These are phyloP conservation scores for Nicotiana rustica DNA, from an alignment of 305 asterid genomes.

Conservation along the genomic window DNA sequence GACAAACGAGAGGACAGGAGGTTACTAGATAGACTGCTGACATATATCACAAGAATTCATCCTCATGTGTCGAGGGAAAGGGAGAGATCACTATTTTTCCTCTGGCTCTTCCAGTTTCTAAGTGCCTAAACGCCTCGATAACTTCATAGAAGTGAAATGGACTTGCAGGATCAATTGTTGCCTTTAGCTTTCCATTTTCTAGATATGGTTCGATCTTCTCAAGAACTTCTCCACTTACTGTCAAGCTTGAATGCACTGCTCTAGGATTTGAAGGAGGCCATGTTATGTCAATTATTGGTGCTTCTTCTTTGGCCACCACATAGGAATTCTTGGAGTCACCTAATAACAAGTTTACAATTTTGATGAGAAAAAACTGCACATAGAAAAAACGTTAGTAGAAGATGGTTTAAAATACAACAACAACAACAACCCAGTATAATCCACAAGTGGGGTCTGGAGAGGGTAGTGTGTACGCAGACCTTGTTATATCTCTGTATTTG, in stretches of 20 bases:
- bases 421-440: too few relatives aligned
- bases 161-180: constrained; percentile 64
- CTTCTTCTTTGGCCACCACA: constrained; percentile 59
- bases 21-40: background rate
- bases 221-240: constrained; percentile 61
- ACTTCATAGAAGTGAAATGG: constrained; percentile 54
- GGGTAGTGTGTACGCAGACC: too few relatives aligned
- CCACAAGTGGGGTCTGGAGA: too few relatives aligned
- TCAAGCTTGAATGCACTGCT: constrained; percentile 60
- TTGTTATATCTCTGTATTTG: too few relatives aligned
- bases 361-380: background rate
- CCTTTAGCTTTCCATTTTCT: constrained; percentile 59
- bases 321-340: constrained; percentile 62
- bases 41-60: background rate
- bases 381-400: background rate
- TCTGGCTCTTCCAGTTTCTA: constrained; percentile 75
- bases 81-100: constrained; percentile 63
- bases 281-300: constrained; percentile 63
- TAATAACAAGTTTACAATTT: constrained; percentile 31
- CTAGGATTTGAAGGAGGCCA: constrained; percentile 74
- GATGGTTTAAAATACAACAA: too few relatives aligned
- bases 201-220: constrained; percentile 58
- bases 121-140: constrained; percentile 54
- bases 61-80: constrained; percentile 36
- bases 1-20: background rate